phyloP scores from a whole-genome alignment of 2,329 filamentous ascomycete species.

The Arthrobotrys entomopaga region DNA sequence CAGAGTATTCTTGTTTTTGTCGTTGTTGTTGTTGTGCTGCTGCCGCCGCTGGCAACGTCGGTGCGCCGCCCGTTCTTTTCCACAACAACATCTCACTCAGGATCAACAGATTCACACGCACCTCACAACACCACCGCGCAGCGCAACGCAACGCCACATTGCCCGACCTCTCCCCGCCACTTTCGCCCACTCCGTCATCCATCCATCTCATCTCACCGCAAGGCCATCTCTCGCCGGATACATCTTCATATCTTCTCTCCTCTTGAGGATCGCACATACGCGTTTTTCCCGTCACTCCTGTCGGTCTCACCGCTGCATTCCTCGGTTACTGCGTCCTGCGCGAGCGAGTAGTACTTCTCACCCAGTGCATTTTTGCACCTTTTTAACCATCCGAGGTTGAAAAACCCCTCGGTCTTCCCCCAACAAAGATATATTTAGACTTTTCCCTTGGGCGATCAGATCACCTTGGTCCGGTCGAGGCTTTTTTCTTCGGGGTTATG shows the following conservation, averaged over 20 bases:
- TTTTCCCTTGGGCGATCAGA: background rate
- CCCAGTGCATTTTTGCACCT: background rate
- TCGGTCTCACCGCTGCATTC: background rate
- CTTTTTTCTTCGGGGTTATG: constrained; percentile 37
- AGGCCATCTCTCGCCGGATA: background rate
- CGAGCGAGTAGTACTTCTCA: background rate
- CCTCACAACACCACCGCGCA: background rate
- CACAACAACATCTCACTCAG: constrained; percentile 37
- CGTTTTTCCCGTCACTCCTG: background rate
- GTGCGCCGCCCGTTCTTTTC: constrained; percentile 8
- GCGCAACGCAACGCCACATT: constrained; percentile 41
- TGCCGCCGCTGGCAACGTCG: background rate
- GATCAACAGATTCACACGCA: constrained; percentile 31
- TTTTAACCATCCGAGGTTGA: background rate
- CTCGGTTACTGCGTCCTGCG: background rate
- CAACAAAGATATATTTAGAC: background rate
- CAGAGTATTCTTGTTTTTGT: constrained; percentile 1
- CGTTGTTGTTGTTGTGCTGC: background rate
- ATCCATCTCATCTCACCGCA: background rate
- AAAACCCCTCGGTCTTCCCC: background rate
- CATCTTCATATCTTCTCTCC: background rate
- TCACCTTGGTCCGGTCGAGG: constrained; percentile 9
- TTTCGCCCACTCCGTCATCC: background rate
- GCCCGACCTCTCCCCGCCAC: constrained; percentile 2
- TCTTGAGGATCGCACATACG: background rate